Conservation (phyloP, 805 yeast species). For the Naumovozyma baii region DNA sequence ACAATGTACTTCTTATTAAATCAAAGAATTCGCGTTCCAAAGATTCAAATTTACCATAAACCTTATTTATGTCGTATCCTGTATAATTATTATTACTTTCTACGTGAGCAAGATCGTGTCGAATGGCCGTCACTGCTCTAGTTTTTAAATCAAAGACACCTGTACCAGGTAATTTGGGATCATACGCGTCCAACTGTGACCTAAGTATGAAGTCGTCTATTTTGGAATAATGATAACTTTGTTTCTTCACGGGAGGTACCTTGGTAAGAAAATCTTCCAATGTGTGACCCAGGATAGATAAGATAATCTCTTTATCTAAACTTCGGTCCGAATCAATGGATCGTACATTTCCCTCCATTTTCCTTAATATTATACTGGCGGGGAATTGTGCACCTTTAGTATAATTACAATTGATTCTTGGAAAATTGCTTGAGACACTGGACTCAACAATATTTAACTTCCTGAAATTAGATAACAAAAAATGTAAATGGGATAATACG, state of each 20-base stretch:
- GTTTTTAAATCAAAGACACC: constrained; percentile 91
- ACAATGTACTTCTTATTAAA: constrained; percentile 60
- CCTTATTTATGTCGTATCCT: constrained; percentile 55
- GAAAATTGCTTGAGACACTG: constrained; percentile 38
- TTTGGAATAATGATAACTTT: constrained; percentile 63
- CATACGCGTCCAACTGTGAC: constrained; percentile 83
- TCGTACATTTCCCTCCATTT: constrained; percentile 37
- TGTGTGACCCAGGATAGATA: constrained; percentile 69
- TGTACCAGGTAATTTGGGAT: constrained; percentile 69
- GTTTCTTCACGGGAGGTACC: constrained; percentile 9
- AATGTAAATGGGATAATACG: constrained; percentile 64
- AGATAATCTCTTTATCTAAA: constrained; percentile 52
- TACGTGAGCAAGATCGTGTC: constrained; percentile 63
- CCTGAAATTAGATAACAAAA: constrained; percentile 51
- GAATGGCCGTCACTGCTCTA: constrained; percentile 77
- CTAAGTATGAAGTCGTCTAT: constrained; percentile 66
- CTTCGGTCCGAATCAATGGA: constrained; percentile 68
- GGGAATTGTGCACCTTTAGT: constrained; percentile 43
- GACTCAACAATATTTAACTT: constrained; percentile 36
- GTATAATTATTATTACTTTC: constrained; percentile 45
- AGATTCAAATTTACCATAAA: constrained; percentile 64
- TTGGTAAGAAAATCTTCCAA: constrained; percentile 55
- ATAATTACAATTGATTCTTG: constrained; percentile 28
- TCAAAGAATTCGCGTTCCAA: constrained; percentile 74
- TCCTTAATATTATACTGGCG: constrained; percentile 47